Conservation (phyloP, 78 protist genomes). For the Isochrysis galbana region DNA sequence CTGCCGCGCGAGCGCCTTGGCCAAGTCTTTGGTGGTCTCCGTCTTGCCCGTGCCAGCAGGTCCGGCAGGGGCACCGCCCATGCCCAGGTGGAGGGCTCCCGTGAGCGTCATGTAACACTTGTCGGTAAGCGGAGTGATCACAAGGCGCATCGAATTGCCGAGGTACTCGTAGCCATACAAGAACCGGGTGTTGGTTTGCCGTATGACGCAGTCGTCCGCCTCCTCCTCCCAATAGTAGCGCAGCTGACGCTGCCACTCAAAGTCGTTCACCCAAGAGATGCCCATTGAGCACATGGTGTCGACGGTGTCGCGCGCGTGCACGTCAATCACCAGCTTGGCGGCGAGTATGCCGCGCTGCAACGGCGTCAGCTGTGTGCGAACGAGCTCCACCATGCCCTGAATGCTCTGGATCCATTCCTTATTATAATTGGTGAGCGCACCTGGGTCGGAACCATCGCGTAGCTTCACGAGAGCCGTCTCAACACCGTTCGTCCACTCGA, state of each 20-base stretch:
- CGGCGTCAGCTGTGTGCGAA: slow-evolving; percentile 32
- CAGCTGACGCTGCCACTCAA: slow-evolving; percentile 68
- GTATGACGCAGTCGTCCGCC: slow-evolving; percentile 46
- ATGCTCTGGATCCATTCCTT: not conserved
- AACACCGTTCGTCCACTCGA: slow-evolving; percentile 67
- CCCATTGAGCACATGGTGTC: not conserved
- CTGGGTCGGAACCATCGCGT: not conserved
- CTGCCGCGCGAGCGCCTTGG: slow-evolving; percentile 71
- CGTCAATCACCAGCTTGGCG: slow-evolving; percentile 72
- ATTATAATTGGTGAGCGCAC: not conserved
- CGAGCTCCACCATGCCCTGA: not conserved
- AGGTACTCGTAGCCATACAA: slow-evolving; percentile 80
- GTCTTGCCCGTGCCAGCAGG: slow-evolving; percentile 96
- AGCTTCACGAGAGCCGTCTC: slow-evolving; percentile 26
- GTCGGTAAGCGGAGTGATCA: slow-evolving; percentile 93
- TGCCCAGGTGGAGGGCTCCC: slow-evolving; percentile 67
- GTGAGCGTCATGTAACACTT: slow-evolving; percentile 66
- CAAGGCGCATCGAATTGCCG: slow-evolving; percentile 76
- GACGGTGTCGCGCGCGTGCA: slow-evolving; percentile 72
- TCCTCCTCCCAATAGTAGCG: slow-evolving; percentile 74
- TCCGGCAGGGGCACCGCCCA: slow-evolving; percentile 86
- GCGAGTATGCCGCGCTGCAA: slow-evolving; percentile 40
- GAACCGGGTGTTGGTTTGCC: slow-evolving; percentile 53
- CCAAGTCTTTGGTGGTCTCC: slow-evolving; percentile 79
- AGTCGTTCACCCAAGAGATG: slow-evolving; percentile 19